Conservation (phyloP, 495 filamentous ascomycete genomes). For the Stereocaulon alpinum region DNA sequence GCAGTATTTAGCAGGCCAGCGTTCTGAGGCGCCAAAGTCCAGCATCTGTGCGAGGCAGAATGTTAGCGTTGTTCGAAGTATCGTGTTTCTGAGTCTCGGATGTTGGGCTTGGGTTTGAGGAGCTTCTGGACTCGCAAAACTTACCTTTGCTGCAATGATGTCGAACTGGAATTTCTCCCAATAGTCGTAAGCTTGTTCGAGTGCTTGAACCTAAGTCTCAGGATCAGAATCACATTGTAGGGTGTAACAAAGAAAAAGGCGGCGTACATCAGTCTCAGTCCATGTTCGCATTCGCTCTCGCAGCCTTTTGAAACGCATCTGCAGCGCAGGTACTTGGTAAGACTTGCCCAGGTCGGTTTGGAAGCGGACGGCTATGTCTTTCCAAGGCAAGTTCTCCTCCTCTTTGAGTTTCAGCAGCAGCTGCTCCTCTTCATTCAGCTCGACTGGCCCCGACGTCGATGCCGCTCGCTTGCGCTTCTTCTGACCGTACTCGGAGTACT, state of each 20-base stretch:
- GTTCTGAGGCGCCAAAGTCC: constrained; percentile 25
- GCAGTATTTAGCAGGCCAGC: constrained; percentile 27
- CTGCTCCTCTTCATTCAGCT: constrained; percentile 53
- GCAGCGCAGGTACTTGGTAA: constrained; percentile 57
- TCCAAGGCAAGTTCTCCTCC: constrained; percentile 59
- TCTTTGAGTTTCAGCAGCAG: constrained; percentile 57
- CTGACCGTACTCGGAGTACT: constrained; percentile 22
- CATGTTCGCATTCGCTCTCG: constrained; percentile 54
- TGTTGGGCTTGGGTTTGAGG: neutral
- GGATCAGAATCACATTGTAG: constrained; percentile 19
- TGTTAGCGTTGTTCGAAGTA: constrained; percentile 6
- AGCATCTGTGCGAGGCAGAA: constrained; percentile 19
- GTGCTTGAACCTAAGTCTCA: constrained; percentile 33
- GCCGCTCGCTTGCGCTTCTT: constrained; percentile 24
- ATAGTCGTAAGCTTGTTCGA: constrained; percentile 37
- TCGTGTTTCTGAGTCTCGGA: neutral
- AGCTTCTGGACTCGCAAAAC: constrained; percentile 1
- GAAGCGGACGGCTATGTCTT: constrained; percentile 55
- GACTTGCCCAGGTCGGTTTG: constrained; percentile 51
- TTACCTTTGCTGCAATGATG: constrained; percentile 43
- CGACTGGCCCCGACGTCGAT: constrained; percentile 23
- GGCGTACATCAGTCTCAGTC: constrained; percentile 56
- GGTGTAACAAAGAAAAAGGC: constrained; percentile 17
- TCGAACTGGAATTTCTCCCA: constrained; percentile 43
- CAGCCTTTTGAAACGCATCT: constrained; percentile 62